These are phyloP conservation scores for Cutaneotrichosporon mucoides DNA, from an alignment of 1,284 basidiomycete genomes.

Conservation along the genomic window DNA sequence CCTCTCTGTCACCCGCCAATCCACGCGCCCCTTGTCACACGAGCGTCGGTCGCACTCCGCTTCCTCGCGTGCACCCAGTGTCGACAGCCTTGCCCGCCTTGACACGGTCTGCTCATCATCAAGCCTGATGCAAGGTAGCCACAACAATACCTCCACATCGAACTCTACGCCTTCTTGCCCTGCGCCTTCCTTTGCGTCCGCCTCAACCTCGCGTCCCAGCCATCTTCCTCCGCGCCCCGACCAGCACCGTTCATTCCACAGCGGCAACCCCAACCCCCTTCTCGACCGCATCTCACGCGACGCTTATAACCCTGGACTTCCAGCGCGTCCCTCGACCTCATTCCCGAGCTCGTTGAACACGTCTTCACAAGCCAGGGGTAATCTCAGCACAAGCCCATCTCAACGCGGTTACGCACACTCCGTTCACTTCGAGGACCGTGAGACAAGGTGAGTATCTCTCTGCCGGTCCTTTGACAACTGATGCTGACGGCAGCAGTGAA, in stretches of 20 bases:
- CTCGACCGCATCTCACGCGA: constrained; percentile 1
- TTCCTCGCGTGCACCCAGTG: background rate
- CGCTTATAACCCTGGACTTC: background rate
- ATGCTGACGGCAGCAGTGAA: background rate
- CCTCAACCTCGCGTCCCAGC: background rate
- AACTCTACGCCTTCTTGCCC: background rate
- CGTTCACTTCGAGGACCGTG: background rate
- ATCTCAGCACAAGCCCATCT: background rate
- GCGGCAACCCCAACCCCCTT: background rate
- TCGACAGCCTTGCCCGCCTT: background rate
- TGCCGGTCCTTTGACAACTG: no score
- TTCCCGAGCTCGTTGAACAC: background rate
- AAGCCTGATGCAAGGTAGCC: constrained; percentile 2
- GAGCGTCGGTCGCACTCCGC: background rate
- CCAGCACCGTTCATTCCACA: background rate
- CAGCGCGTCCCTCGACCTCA: background rate
- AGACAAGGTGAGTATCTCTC: background rate
- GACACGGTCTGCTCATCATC: background rate
- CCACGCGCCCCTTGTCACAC: no score
- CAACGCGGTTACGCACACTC: background rate
- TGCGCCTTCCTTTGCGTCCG: background rate
- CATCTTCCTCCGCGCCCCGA: background rate
- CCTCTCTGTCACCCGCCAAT: no score
- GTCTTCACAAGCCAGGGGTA: background rate
- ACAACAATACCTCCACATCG: background rate